Evolutionary conservation across 2,329 filamentous ascomycete species (phyloP).

Genomic region (Ophiocordyceps sinensis): DNA sequence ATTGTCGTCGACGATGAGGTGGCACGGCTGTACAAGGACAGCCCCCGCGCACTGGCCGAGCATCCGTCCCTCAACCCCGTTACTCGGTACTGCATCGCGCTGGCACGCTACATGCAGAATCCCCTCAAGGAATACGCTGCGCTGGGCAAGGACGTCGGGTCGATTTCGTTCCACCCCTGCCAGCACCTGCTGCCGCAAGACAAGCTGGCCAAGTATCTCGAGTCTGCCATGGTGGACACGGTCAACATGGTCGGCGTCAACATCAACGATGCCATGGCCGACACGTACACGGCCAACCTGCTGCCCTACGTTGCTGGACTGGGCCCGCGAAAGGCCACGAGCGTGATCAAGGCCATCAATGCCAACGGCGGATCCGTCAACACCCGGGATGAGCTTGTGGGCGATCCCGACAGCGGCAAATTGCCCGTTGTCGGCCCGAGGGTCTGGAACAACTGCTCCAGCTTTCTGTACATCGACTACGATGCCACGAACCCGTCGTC

Average conservation of each 20-base stretch:
- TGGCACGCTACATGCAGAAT: conserved; percentile 87
- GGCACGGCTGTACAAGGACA: conserved; percentile 90
- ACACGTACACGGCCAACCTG: conserved; percentile 71
- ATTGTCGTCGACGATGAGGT: conserved; percentile 93
- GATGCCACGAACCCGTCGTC: conserved; percentile 69
- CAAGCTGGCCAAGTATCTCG: conserved; percentile 71
- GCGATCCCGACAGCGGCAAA: conserved; percentile 68
- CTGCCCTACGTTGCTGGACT: conserved; percentile 85
- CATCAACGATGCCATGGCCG: conserved; percentile 77
- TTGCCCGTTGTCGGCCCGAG: conserved; percentile 71
- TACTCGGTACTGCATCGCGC: conserved; percentile 75
- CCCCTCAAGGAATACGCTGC: conserved; percentile 94
- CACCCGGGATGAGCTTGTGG: conserved; percentile 75
- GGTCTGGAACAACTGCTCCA: conserved; percentile 94
- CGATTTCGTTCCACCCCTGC: conserved; percentile 76
- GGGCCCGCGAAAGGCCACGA: conserved; percentile 83
- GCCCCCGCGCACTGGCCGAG: conserved; percentile 61
- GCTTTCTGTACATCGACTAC: conserved; percentile 83
- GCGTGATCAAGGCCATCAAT: conserved; percentile 60
- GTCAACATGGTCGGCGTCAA: conserved; percentile 94
- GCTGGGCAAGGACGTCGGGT: conserved; percentile 74
- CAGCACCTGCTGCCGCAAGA: conserved; percentile 82
- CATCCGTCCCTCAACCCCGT: conserved; percentile 68
- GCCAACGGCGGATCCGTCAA: conserved; percentile 76
- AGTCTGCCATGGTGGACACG: conserved; percentile 97